phyloP scores from a whole-genome alignment of 2,329 filamentous ascomycete genomes.

The Trichophyton benhamiae region DNA sequence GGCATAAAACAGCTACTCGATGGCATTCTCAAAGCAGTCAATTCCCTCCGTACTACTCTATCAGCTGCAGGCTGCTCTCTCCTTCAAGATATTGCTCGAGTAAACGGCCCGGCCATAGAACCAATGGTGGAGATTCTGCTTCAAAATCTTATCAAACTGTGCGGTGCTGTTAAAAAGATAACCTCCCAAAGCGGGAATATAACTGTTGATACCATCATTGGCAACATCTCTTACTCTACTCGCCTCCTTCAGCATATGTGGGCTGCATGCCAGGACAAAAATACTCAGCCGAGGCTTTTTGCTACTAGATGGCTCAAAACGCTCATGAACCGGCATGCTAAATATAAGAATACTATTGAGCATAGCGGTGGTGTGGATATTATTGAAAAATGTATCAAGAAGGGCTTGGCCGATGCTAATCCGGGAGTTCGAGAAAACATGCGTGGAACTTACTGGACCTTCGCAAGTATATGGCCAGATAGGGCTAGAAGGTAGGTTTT shows the following conservation, averaged over 20 bases:
- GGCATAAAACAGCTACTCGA: constrained; percentile 66
- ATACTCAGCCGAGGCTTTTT: constrained; percentile 71
- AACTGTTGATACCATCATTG: constrained; percentile 69
- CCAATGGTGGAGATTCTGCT: constrained; percentile 81
- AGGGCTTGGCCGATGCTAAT: constrained; percentile 78
- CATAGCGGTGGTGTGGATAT: constrained; percentile 71
- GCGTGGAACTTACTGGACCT: constrained; percentile 77
- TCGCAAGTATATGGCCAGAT: constrained; percentile 62
- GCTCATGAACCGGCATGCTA: constrained; percentile 61
- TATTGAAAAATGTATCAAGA: constrained; percentile 78
- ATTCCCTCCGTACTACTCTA: constrained; percentile 75
- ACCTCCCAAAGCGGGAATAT: constrained; percentile 68
- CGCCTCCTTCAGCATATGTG: constrained; percentile 79
- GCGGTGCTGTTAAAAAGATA: constrained; percentile 84
- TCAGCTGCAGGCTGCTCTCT: constrained; percentile 75
- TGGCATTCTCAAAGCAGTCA: constrained; percentile 74
- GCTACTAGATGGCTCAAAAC: constrained; percentile 74
- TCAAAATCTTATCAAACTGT: constrained; percentile 80
- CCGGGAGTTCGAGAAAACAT: constrained; percentile 79
- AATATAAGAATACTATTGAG: constrained; percentile 70
- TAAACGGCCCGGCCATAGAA: constrained; percentile 67
- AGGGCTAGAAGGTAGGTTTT: constrained; percentile 53
- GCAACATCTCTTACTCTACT: constrained; percentile 63
- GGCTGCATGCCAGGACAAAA: constrained; percentile 79
- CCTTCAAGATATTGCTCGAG: constrained; percentile 70